phyloP scores from a whole-genome alignment of 2,329 filamentous ascomycete genomes.

The Alternaria novae-zelandiae region DNA sequence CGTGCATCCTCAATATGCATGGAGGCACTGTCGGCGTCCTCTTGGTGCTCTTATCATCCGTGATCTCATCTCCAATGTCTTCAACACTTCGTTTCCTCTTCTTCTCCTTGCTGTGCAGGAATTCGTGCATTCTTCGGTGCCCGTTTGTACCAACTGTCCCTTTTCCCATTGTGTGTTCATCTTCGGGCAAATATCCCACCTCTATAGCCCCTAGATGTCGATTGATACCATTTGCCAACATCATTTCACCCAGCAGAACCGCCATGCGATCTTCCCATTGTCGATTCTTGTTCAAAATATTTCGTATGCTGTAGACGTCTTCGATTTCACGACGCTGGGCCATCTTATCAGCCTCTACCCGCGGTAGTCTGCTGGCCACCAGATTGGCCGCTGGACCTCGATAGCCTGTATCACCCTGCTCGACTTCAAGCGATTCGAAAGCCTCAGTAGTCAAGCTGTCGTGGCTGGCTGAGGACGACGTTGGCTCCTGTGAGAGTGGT shows the following conservation, averaged over 20 bases:
- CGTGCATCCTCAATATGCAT: background rate
- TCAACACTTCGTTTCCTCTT: background rate
- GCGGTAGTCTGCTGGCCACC: background rate
- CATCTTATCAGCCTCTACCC: background rate
- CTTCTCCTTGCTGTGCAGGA: background rate
- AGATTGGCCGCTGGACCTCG: background rate
- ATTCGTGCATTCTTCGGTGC: background rate
- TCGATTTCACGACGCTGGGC: background rate
- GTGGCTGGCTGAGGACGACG: background rate
- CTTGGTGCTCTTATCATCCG: background rate
- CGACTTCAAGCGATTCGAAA: background rate
- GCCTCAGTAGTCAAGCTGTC: background rate
- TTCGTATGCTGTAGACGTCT: background rate
- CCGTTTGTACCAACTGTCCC: background rate
- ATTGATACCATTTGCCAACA: background rate
- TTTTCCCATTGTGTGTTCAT: background rate
- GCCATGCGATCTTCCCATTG: background rate
- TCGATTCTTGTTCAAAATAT: background rate
- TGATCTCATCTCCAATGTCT: background rate
- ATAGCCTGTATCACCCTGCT: background rate
- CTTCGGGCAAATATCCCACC: background rate
- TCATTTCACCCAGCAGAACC: background rate
- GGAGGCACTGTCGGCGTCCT: background rate
- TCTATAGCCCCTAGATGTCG: background rate
- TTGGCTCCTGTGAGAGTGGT: background rate